Evolutionary conservation across 495 filamentous ascomycete species (phyloP).

Genomic region (Zalerion maritima): DNA sequence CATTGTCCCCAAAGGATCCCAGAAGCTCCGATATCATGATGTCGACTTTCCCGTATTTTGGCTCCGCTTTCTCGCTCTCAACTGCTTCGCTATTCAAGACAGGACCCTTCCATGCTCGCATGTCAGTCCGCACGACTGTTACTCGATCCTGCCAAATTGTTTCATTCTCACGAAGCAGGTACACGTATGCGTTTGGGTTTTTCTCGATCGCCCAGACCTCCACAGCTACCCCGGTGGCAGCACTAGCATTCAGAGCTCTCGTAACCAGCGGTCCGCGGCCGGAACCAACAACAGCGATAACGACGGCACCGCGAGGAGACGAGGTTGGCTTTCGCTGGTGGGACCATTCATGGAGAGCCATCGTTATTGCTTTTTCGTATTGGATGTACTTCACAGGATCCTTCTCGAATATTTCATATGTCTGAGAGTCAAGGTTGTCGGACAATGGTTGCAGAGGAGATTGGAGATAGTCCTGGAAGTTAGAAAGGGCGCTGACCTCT

Average conservation of each 20-base stretch:
- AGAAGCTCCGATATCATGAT: conserved; percentile 89
- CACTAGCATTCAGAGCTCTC: conserved; percentile 64
- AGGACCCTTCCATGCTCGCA: conserved; percentile 87
- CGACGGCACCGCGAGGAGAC: conserved; percentile 50
- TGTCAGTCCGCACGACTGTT: conserved; percentile 84
- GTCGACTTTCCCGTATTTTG: conserved; percentile 53
- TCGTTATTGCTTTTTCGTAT: conserved; percentile 73
- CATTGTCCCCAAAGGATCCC: conserved; percentile 84
- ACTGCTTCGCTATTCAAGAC: conserved; percentile 18
- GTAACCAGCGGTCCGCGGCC: conserved; percentile 86
- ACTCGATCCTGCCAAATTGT: conserved; percentile 60
- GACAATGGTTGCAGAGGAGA: conserved; percentile 86
- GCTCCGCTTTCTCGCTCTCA: conserved; percentile 2
- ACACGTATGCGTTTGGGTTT: conserved; percentile 92
- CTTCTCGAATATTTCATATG: conserved; percentile 97
- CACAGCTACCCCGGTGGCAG: conserved; percentile 58
- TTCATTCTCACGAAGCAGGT: conserved; percentile 75
- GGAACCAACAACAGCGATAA: conserved; percentile 85
- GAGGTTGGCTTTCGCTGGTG: conserved; percentile 56
- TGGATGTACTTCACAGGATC: conserved; percentile 96
- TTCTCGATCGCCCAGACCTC: conserved; percentile 91
- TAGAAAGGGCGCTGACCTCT: conserved; percentile 24
- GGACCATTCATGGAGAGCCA: conserved; percentile 71
- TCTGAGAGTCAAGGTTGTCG: conserved; percentile 91
- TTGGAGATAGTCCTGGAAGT: conserved; percentile 82